Evolutionary conservation across 352 stramenopile genomes (phyloP).

Genomic region (Albugo laibachii): DNA sequence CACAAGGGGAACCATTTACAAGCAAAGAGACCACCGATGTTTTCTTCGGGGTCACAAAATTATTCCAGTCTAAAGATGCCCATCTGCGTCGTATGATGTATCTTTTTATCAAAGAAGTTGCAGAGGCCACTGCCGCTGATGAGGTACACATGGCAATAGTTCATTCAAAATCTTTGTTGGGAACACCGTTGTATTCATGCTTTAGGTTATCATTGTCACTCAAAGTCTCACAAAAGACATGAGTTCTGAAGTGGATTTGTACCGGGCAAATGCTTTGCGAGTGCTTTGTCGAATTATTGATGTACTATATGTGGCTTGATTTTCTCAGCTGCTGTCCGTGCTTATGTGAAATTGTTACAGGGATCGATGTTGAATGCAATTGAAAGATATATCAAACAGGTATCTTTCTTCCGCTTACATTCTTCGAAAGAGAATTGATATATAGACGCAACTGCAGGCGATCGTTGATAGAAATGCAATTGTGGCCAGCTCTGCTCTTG

Average conservation of each 20-base stretch:
- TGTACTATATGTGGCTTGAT: slow-evolving; percentile 15
- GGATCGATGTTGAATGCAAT: slow-evolving; percentile 83
- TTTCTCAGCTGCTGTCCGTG: not conserved
- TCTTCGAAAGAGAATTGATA: no score
- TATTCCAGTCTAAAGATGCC: slow-evolving; percentile 97
- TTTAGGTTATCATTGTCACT: slow-evolving; percentile 98
- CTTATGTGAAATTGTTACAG: slow-evolving; percentile 4
- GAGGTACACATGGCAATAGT: slow-evolving; percentile 13
- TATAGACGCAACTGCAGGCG: slow-evolving; percentile 14
- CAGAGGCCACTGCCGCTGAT: slow-evolving; percentile 75
- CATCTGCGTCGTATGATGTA: slow-evolving; percentile 98
- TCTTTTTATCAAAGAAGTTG: slow-evolving; percentile 98
- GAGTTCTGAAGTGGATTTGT: slow-evolving; percentile 95
- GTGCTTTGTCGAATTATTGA: slow-evolving; percentile 93
- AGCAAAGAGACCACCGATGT: slow-evolving; percentile 92
- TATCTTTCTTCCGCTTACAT: not conserved
- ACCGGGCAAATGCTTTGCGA: slow-evolving; percentile 96
- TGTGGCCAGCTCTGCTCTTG: slow-evolving; percentile 91
- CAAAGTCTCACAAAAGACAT: slow-evolving; percentile 99
- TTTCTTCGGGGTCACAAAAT: slow-evolving; percentile 99
- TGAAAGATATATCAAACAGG: slow-evolving; percentile 96
- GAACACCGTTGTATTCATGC: slow-evolving; percentile 12
- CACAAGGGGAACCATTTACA: slow-evolving; percentile 93
- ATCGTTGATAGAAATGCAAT: slow-evolving; percentile 96
- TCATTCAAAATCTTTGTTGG: not conserved